Percentiles rank a stretch among this genome's conserved stretches.
Evolutionary conservation across 2,329 filamentous ascomycete genomes (phyloP).

Genomic region (Fusarium multiceps): DNA sequence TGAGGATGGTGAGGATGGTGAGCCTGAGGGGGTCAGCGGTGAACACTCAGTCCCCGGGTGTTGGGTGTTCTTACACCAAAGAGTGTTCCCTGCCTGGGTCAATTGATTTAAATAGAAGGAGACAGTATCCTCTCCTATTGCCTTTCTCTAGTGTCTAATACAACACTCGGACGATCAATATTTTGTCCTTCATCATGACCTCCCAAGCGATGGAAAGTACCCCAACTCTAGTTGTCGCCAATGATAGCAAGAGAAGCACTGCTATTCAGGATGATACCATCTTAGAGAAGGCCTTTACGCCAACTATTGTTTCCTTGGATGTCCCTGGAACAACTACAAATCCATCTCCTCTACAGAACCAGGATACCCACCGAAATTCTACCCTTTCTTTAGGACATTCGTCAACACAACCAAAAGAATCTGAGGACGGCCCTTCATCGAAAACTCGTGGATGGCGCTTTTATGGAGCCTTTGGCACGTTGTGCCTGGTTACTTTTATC

Average conservation of each 20-base stretch:
- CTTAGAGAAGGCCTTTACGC: neutral
- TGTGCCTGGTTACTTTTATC: slow-evolving; percentile 41
- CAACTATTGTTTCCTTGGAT: neutral
- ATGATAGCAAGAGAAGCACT: neutral
- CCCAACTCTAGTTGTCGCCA: neutral
- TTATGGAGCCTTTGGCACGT: slow-evolving; percentile 41
- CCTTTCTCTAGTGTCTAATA: neutral
- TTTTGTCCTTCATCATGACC: neutral
- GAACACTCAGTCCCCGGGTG: neutral
- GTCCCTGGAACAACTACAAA: neutral
- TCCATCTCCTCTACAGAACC: neutral
- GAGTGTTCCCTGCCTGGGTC: neutral
- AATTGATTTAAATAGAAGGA: neutral
- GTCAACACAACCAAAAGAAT: neutral
- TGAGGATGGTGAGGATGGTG: neutral
- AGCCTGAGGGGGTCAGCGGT: neutral
- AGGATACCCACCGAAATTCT: neutral
- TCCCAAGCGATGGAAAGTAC: neutral
- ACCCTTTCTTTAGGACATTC: neutral
- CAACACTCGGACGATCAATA: neutral
- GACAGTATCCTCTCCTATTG: neutral
- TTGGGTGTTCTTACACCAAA: neutral
- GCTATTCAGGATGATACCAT: neutral
- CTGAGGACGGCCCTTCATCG: neutral
- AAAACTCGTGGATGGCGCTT: slow-evolving; percentile 32